phyloP scores from a whole-genome alignment of 345 rosid genomes.

The Salix caprea region DNA sequence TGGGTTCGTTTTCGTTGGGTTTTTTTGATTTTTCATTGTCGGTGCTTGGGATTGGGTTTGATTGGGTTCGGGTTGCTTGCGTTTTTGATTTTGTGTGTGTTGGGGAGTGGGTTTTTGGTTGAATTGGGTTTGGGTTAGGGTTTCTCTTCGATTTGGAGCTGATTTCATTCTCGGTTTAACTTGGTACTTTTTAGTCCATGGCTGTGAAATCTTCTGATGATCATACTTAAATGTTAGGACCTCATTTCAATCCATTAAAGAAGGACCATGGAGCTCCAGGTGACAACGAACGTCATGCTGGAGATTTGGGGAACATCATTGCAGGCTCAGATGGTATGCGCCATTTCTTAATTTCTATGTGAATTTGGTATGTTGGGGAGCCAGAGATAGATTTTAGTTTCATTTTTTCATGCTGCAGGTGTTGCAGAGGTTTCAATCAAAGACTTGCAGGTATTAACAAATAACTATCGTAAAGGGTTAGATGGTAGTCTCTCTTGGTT shows the following conservation, averaged over 20 bases:
- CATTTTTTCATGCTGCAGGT: conserved; percentile 45
- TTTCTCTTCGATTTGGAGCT: too few relatives aligned
- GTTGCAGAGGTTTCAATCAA: conserved; percentile 74
- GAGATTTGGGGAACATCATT: conserved; percentile 85
- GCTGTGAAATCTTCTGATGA: background rate
- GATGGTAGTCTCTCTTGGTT: background rate
- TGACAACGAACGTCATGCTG: conserved; percentile 78
- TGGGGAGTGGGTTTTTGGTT: too few relatives aligned
- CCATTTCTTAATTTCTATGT: background rate
- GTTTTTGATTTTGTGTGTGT: too few relatives aligned
- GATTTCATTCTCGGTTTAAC: too few relatives aligned
- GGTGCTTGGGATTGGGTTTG: too few relatives aligned
- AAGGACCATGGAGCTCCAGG: conserved; percentile 75
- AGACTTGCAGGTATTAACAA: conserved; percentile 49
- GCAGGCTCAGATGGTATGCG: conserved; percentile 69
- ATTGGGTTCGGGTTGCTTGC: too few relatives aligned
- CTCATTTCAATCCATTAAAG: conserved; percentile 90
- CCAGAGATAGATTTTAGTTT: too few relatives aligned
- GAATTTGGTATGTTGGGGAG: background rate
- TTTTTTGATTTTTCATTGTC: too few relatives aligned
- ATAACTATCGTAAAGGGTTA: background rate
- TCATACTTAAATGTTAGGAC: conserved; percentile 41
- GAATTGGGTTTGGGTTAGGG: too few relatives aligned
- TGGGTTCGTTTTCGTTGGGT: too few relatives aligned
- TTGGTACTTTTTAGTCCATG: too few relatives aligned